Conservation (phyloP, 495 filamentous ascomycete species). For the Podospora tetraspora region DNA sequence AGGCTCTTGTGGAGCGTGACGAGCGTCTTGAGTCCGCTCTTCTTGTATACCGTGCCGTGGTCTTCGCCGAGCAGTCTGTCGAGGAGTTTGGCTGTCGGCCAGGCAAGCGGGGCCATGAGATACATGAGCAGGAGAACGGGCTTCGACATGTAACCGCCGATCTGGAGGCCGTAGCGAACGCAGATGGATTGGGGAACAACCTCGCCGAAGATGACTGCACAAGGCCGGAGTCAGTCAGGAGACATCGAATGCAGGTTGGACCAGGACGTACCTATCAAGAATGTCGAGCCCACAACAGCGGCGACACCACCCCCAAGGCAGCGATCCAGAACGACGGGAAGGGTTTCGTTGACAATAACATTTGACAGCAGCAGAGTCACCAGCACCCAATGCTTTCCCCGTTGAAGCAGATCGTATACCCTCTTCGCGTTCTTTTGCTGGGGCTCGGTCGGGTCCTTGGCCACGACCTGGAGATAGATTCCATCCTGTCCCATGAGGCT, state of each 20-base stretch:
- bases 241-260: neutral
- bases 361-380: constrained; percentile 92
- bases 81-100: constrained; percentile 84
- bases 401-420: constrained; percentile 74
- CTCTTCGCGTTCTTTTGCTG: constrained; percentile 78
- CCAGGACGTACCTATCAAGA: constrained; percentile 71
- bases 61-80: constrained; percentile 85
- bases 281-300: constrained; percentile 85
- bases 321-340: constrained; percentile 91
- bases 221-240: neutral
- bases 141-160: constrained; percentile 90
- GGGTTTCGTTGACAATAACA: constrained; percentile 96
- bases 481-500: constrained; percentile 84
- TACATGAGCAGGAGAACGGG: constrained; percentile 89
- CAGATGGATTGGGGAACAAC: constrained; percentile 93
- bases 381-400: constrained; percentile 97
- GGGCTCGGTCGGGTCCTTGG: constrained; percentile 60
- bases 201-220: constrained; percentile 90
- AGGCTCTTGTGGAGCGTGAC: constrained; percentile 91
- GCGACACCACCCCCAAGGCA: constrained; percentile 93
- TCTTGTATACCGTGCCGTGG: constrained; percentile 93
- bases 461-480: constrained; percentile 94
- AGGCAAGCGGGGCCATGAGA: constrained; percentile 76
- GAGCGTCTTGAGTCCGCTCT: constrained; percentile 71
- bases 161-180: constrained; percentile 93